Base-by-base conservation (phyloP, 345 rosid genomes). In the Kandelia obovata region DNA sequence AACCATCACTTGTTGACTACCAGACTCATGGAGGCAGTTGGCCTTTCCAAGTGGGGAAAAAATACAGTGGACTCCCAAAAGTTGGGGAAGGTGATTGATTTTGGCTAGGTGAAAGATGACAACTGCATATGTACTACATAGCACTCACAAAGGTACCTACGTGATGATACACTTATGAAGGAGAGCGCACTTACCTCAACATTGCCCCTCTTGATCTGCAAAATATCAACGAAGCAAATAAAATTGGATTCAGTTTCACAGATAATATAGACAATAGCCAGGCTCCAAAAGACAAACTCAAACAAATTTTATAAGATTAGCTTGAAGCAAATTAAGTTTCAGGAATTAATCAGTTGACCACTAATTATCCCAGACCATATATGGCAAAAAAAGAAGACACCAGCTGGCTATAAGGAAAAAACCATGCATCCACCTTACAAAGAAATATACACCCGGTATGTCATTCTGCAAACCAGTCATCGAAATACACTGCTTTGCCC, bases 181-280 rank as follows among this genome's bases (percentile, higher is more conserved):
- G 31, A n/a, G 16, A 57, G 49, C 63, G 57, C 53, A 47, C 81
- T 79, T 81, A 86, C 96, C 88, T 89, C 89, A 20, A 86, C 92
- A 67, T 87, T 83, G 53, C 97, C 96, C 77, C 97, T 87, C 75
- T 80, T 82, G 70, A 91, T 86, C 93, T 90, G 87, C 83, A 73
- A 74, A 72, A 65, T 52, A 46, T 61, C 52, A 26, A 74, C 27
- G 69, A 64, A 39, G 15, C 26, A 55, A 21, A 19, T 62, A 58
- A 73, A 71, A 27, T 55, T 53, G 27, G 58, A 53, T 6, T 55
- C 26, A 27, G 49, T 49, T 47, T 32, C 31, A 47, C 60, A 53
- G 13, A 51, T 58, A 35, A 7, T 55, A 66, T 32, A 30, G 35
- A 37, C 26, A 20, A 39, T 49, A 28, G 20, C 31, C 13, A 27